Percentiles rank a stretch among this genome's conserved stretches.
Conservation (phyloP, 306 rosid species). For the Ceratonia siliqua region DNA sequence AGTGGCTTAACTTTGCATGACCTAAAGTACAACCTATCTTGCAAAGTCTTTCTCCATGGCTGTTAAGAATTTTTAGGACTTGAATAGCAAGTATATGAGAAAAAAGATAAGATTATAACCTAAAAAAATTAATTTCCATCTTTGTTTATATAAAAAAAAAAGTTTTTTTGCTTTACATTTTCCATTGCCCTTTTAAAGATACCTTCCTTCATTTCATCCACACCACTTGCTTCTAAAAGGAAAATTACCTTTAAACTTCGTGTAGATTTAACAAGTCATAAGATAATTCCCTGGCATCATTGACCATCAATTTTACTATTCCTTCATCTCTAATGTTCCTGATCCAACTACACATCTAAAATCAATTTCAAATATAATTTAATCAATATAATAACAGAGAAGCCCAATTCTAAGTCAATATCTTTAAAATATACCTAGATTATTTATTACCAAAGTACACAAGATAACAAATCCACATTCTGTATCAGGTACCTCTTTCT, state of each 20-base stretch:
- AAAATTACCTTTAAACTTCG: not conserved
- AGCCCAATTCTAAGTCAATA: not conserved
- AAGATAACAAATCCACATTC: not conserved
- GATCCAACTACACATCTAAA: slow-evolving; percentile 1
- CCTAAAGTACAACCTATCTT: not conserved
- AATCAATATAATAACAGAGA: not conserved
- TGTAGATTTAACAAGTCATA: not conserved
- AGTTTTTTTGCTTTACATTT: not conserved
- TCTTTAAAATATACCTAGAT: not conserved
- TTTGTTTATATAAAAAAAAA: too few relatives aligned
- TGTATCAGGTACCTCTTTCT: slow-evolving; percentile 70
- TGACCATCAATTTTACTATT: not conserved
- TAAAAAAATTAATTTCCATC: not conserved
- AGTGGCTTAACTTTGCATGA: not conserved
- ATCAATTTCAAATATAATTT: slow-evolving; percentile 9
- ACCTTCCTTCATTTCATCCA: not conserved
- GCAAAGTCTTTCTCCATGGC: not conserved
- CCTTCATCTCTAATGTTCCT: not conserved
- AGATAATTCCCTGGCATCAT: slow-evolving; percentile 3
- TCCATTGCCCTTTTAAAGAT: too few relatives aligned
- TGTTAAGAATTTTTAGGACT: not conserved
- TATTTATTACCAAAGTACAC: not conserved
- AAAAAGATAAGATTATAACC: not conserved
- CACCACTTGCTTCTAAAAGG: not conserved
- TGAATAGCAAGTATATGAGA: not conserved